phyloP scores from a whole-genome alignment of 73 alveolate species.

The Effrenium voratum region DNA sequence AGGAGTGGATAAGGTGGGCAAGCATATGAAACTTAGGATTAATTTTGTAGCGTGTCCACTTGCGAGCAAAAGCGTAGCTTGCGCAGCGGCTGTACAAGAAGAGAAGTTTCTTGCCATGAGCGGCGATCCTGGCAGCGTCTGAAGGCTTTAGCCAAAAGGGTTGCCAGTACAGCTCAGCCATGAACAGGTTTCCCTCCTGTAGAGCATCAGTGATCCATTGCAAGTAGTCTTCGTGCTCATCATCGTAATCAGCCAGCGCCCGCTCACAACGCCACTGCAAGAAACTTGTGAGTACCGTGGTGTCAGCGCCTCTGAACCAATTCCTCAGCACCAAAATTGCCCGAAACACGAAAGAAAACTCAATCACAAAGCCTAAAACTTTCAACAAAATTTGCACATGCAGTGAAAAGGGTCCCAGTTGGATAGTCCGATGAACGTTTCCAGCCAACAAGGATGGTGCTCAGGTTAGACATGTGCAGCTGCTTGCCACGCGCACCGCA shows the following conservation, averaged over 20 bases:
- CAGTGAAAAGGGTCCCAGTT: not conserved
- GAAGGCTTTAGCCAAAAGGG: not conserved
- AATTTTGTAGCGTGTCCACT: not conserved
- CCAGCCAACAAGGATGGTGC: not conserved
- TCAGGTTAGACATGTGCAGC: not conserved
- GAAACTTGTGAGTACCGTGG: not conserved
- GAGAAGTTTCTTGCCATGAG: not conserved
- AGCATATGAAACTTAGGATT: not conserved
- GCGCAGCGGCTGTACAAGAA: not conserved
- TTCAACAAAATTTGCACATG: not conserved
- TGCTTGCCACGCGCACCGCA: not conserved
- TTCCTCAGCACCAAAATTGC: not conserved
- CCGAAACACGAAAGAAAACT: too few species aligned
- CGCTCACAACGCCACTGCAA: not conserved
- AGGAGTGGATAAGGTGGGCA: not conserved
- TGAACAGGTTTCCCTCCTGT: not conserved
- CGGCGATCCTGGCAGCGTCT: not conserved
- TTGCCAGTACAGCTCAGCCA: not conserved
- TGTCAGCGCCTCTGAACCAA: conserved; percentile 75
- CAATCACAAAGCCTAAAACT: not conserved
- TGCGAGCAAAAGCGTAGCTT: not conserved
- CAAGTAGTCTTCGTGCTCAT: not conserved
- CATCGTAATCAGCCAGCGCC: not conserved
- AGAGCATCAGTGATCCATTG: not conserved
- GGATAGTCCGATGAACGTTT: not conserved